phyloP scores from a whole-genome alignment of 2,329 filamentous ascomycete genomes.

The Penicillium occitanis region DNA sequence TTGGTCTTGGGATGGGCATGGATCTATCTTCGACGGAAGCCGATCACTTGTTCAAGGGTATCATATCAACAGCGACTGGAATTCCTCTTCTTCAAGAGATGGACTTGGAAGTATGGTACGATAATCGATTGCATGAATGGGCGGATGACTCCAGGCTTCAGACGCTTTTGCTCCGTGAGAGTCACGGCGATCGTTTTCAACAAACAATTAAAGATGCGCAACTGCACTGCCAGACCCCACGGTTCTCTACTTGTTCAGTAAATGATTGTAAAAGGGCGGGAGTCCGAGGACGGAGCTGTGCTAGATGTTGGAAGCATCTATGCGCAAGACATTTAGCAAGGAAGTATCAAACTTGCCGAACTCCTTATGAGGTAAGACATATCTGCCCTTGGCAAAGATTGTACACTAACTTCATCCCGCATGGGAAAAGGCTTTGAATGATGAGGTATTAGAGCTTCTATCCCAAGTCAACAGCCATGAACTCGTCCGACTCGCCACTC shows the following conservation, averaged over 20 bases:
- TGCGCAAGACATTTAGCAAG: conserved; percentile 13
- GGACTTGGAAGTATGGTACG: too few species aligned
- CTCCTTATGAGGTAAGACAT: conserved; percentile 4
- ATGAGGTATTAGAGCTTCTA: conserved; percentile 16
- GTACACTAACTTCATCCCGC: neutral
- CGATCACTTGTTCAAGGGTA: too few species aligned
- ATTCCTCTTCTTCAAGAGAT: too few species aligned
- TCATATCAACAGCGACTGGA: too few species aligned
- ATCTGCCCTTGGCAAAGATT: neutral
- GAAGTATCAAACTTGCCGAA: conserved; percentile 12
- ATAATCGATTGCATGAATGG: too few species aligned
- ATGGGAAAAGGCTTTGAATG: conserved; percentile 16
- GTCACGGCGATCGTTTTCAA: neutral
- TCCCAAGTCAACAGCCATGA: conserved; percentile 18
- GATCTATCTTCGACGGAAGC: too few species aligned
- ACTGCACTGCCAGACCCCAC: neutral
- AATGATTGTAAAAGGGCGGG: conserved; percentile 4
- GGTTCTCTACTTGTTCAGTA: conserved; percentile 18
- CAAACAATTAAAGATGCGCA: neutral
- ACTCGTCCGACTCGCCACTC: conserved; percentile 8
- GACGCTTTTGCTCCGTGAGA: neutral
- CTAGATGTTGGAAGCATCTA: conserved; percentile 19
- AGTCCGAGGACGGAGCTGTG: conserved; percentile 16
- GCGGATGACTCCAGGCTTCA: too few species aligned
- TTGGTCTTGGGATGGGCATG: too few species aligned